Conservation (phyloP, 768 basidiomycete genomes). For the Hortiboletus campestris region DNA sequence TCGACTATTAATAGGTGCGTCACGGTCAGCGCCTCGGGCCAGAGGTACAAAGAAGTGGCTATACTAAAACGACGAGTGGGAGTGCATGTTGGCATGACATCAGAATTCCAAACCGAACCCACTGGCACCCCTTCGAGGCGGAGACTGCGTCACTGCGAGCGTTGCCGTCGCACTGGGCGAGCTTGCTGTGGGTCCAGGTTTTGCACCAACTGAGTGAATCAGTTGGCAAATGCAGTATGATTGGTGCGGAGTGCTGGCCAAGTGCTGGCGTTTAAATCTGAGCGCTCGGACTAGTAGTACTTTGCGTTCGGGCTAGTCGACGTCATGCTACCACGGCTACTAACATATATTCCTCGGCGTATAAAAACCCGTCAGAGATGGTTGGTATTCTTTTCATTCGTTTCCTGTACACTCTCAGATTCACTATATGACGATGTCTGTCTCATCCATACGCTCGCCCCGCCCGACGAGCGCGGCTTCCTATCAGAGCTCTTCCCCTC, state of each 20-base stretch:
- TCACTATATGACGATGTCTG: slow-evolving; percentile 1
- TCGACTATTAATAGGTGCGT: not conserved
- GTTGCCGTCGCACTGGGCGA: not conserved
- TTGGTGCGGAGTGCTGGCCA: not conserved
- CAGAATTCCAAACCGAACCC: slow-evolving; percentile 8
- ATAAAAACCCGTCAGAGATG: slow-evolving; percentile 11
- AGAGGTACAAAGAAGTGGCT: not conserved
- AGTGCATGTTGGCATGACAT: not conserved
- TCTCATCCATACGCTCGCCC: slow-evolving; percentile 9
- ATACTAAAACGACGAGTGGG: not conserved
- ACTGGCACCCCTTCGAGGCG: not conserved
- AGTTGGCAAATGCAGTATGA: not conserved
- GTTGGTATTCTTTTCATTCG: slow-evolving; percentile 4
- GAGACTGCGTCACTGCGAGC: too few relatives aligned
- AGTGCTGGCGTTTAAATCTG: not conserved
- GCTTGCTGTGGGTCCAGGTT: not conserved
- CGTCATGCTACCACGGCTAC: slow-evolving; percentile 9
- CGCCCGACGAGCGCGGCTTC: slow-evolving; percentile 8
- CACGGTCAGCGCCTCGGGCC: not conserved
- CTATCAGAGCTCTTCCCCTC: slow-evolving; percentile 12
- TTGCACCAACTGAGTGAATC: not conserved
- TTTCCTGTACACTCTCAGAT: not conserved
- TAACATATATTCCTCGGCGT: slow-evolving; percentile 3
- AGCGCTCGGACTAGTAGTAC: not conserved
- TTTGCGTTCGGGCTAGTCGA: slow-evolving; percentile 10